Percentiles rank a stretch among this genome's conserved stretches.
phyloP scores from a whole-genome alignment of 805 yeast species.

The Sporopachydermia quercuum region DNA sequence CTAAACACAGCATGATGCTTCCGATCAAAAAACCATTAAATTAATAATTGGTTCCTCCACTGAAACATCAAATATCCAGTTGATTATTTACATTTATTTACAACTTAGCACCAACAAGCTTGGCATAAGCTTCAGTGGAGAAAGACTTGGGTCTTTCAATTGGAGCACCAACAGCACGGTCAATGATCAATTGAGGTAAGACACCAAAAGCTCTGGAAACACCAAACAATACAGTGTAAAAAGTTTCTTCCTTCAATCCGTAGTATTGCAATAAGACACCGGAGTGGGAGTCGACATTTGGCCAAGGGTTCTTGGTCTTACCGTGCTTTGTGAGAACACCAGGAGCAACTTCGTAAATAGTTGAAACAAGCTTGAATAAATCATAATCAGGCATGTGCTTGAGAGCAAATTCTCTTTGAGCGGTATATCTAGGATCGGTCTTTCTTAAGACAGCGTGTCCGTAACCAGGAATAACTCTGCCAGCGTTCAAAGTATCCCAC shows the following conservation, averaged over 20 bases:
- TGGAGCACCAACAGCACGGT: slow-evolving; percentile 69
- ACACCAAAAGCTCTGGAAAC: slow-evolving; percentile 81
- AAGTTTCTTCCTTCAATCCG: slow-evolving; percentile 68
- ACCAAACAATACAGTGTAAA: slow-evolving; percentile 79
- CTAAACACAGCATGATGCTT: too few relatives aligned
- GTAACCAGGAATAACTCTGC: slow-evolving; percentile 81
- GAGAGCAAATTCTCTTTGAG: slow-evolving; percentile 72
- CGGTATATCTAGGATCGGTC: slow-evolving; percentile 80
- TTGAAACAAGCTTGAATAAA: slow-evolving; percentile 62
- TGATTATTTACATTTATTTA: background rate
- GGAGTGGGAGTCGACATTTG: slow-evolving; percentile 80
- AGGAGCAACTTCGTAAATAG: slow-evolving; percentile 74
- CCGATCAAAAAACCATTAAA: too few relatives aligned
- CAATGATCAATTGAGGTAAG: slow-evolving; percentile 70
- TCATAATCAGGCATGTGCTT: slow-evolving; percentile 66
- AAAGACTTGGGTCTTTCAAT: slow-evolving; percentile 87
- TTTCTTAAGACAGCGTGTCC: slow-evolving; percentile 82
- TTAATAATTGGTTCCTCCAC: too few relatives aligned
- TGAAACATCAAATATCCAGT: too few relatives aligned
- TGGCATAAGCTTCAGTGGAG: slow-evolving; percentile 85
- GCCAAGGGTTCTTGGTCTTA: slow-evolving; percentile 89
- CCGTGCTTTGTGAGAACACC: slow-evolving; percentile 68
- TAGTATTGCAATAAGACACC: slow-evolving; percentile 78
- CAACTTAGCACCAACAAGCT: slow-evolving; percentile 34
- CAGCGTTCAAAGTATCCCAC: slow-evolving; percentile 67